Evolutionary conservation across 352 stramenopile genomes (phyloP), one percentile per base, ranked within the genome.

Genomic region (Discostella stelligera): DNA sequence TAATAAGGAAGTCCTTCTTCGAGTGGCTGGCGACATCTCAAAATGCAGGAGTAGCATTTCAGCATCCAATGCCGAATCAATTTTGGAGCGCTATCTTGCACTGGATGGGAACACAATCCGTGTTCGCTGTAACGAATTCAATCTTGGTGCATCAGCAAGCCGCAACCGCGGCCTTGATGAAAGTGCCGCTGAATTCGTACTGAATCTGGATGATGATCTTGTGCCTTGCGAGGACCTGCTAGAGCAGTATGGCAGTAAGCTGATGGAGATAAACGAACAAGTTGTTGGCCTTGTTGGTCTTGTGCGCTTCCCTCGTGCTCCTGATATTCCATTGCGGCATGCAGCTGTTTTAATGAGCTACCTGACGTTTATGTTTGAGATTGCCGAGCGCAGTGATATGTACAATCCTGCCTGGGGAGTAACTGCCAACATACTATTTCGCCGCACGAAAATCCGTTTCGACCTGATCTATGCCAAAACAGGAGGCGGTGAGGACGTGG

Each of bases 401-500:
- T 78, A 86, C 48, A 66, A 41, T 68, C 78, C 78, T 46, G 66
- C 72, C 0, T 87, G 80, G 80, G 80, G 80, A 67, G 80, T 87
- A 3, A 87, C 80, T 44, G 80, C 80, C 5, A 87, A 84, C 55
- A 76, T 87, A 62, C 52, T 84, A 14, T 66, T 87, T 66, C 66
- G 64, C n/a, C 62, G 80, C 14, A 53, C n/a, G 18, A 9, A 46
- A 9, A 39, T 82, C 44, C 66, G 62, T 20, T 87, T 87, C 61
- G 76, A 87, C 60, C 46, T 30, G 27, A 50, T 27, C 1, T 87
- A 87, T 71, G 71, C 80, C 16, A 87, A 87, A 63, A 79, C 80
- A 61, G 80, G 80, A 60, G 80, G 80, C 60, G 80, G 80, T 20
- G 80, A 86, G 66, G 80, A 86, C 71, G 70, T 86, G 23, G 80